These are phyloP conservation scores for Fusarium sp. DNA, from an alignment of 2,329 filamentous ascomycete genomes.

Conservation along the genomic window DNA sequence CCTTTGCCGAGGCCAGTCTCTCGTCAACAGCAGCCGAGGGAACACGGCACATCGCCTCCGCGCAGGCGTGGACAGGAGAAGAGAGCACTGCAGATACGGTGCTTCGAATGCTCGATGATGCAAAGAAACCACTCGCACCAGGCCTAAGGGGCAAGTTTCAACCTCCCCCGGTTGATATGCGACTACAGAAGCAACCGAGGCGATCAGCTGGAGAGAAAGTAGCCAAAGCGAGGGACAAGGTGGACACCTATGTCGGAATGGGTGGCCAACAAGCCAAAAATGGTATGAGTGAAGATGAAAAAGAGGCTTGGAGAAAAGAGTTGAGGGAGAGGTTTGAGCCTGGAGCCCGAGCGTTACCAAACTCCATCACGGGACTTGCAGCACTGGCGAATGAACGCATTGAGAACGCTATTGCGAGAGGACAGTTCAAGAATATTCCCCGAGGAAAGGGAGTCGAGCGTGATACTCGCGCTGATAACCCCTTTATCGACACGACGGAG, in stretches of 20 bases:
- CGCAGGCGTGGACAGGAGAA: conserved; percentile 79
- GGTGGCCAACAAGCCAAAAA: conserved; percentile 59
- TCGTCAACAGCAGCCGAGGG: conserved; percentile 70
- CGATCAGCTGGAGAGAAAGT: conserved; percentile 57
- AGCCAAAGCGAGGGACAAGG: conserved; percentile 66
- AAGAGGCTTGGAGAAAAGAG: conserved; percentile 74
- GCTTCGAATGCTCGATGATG: conserved; percentile 85
- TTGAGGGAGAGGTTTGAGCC: conserved; percentile 84
- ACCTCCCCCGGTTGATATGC: conserved; percentile 62
- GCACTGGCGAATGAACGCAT: conserved; percentile 91
- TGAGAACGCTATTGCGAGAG: conserved; percentile 90
- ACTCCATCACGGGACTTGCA: conserved; percentile 78
- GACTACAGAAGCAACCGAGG: conserved; percentile 53
- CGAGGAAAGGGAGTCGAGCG: conserved; percentile 81
- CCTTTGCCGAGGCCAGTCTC: conserved; percentile 60
- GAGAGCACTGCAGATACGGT: conserved; percentile 80
- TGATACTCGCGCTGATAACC: conserved; percentile 84
- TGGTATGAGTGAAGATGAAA: conserved; percentile 74
- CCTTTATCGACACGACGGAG: conserved; percentile 95
- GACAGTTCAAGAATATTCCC: conserved; percentile 86
- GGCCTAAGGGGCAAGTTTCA: conserved; percentile 57
- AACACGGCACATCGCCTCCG: conserved; percentile 72
- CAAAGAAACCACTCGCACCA: conserved; percentile 73
- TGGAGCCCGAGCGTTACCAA: conserved; percentile 76
- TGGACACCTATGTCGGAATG: conserved; percentile 59